Percentiles rank a stretch among this genome's conserved stretches.
phyloP scores from a whole-genome alignment of 495 filamentous ascomycete species.

The Aspergillus mulundensis region DNA sequence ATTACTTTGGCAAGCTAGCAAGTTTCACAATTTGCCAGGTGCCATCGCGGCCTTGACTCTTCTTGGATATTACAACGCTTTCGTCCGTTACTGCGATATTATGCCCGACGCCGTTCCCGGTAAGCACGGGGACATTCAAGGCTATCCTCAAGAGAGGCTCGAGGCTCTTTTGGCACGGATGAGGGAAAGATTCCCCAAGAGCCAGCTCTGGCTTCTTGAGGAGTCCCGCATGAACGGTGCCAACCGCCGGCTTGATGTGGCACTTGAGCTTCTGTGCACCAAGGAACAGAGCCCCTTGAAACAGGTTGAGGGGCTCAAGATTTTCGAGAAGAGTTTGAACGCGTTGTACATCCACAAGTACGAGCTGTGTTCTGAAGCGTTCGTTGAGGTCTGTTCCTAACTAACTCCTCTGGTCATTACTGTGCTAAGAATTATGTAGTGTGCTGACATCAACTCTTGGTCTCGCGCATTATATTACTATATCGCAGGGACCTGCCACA shows the following conservation, averaged over 20 bases:
- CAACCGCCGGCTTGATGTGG: slow-evolving; percentile 61
- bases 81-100: slow-evolving; percentile 84
- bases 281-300: slow-evolving; percentile 69
- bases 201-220: slow-evolving; percentile 83
- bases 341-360: slow-evolving; percentile 76
- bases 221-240: slow-evolving; percentile 76
- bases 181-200: slow-evolving; percentile 74
- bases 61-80: slow-evolving; percentile 81
- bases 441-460: slow-evolving; percentile 86
- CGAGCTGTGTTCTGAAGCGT: slow-evolving; percentile 64
- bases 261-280: slow-evolving; percentile 58
- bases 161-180: slow-evolving; percentile 65
- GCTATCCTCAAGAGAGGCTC: slow-evolving; percentile 71
- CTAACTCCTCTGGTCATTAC: not conserved
- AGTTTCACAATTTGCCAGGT: slow-evolving; percentile 84
- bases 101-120: slow-evolving; percentile 55
- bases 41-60: slow-evolving; percentile 80
- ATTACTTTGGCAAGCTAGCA: slow-evolving; percentile 91
- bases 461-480: slow-evolving; percentile 87
- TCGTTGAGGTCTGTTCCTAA: slow-evolving; percentile 52
- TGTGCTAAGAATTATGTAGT: slow-evolving; percentile 32
- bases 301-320: slow-evolving; percentile 73
- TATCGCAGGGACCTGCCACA: slow-evolving; percentile 70
- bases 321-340: slow-evolving; percentile 80
- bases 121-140: slow-evolving; percentile 51